Conservation (phyloP, 352 stramenopile genomes). For the Globisporangium nagaii region DNA sequence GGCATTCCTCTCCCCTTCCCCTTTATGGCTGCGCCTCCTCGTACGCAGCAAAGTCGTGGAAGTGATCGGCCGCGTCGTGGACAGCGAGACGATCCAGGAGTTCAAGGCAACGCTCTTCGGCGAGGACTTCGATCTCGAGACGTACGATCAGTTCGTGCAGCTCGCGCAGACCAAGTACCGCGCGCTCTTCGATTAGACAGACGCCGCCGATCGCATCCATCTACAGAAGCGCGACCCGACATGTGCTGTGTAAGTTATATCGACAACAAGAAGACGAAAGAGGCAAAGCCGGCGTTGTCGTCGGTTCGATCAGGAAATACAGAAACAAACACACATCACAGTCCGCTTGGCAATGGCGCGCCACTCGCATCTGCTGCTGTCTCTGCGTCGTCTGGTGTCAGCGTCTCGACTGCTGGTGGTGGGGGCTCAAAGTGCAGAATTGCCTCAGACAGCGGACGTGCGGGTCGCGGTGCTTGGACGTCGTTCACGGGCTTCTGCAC, state of each 20-base stretch:
- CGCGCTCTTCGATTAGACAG: constrained; percentile 55
- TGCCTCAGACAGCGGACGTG: constrained; percentile 29
- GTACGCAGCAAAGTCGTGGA: constrained; percentile 69
- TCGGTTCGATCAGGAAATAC: too few relatives aligned
- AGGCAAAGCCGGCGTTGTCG: too few relatives aligned
- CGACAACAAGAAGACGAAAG: neutral
- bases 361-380: neutral
- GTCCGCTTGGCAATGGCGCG: neutral
- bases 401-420: neutral
- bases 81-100: constrained; percentile 70
- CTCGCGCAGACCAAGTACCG: constrained; percentile 71
- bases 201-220: neutral
- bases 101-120: constrained; percentile 85
- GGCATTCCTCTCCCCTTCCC: too few relatives aligned
- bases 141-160: constrained; percentile 80
- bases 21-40: too few relatives aligned
- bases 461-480: constrained; percentile 31
- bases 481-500: constrained; percentile 38
- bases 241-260: constrained; percentile 8
- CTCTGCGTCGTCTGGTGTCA: constrained; percentile 7
- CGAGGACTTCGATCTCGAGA: constrained; percentile 76
- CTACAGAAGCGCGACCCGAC: too few relatives aligned
- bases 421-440: constrained; percentile 25
- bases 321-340: neutral
- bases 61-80: constrained; percentile 73